Conservation (phyloP, 352 stramenopile species). For the Phytophthora ohioensis region DNA sequence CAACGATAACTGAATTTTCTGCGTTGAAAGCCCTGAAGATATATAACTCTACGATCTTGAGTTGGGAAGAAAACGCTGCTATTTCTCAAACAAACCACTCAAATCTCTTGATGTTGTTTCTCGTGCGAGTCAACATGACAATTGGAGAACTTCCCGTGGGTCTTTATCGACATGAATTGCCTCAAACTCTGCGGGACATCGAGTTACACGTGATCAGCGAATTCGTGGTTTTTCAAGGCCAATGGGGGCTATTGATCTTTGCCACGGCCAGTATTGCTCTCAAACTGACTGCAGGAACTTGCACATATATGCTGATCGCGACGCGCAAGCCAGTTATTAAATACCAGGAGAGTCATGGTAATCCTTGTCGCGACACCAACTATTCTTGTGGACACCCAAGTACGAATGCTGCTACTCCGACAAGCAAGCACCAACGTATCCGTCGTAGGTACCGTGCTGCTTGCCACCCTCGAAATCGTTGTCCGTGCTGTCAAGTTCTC, state of each 20-base stretch:
- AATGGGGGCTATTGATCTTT: constrained; percentile 23
- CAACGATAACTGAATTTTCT: constrained; percentile 37
- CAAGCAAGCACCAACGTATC: constrained; percentile 11
- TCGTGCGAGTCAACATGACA: constrained; percentile 27
- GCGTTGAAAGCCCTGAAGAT: constrained; percentile 46
- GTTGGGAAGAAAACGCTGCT: constrained; percentile 36
- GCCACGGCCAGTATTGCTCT: constrained; percentile 12
- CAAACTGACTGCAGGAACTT: constrained; percentile 34
- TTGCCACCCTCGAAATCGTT: constrained; percentile 40
- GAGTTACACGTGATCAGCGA: constrained; percentile 34
- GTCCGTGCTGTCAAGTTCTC: constrained; percentile 32
- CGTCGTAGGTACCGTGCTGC: constrained; percentile 31
- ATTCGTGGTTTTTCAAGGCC: constrained; percentile 2
- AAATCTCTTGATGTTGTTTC: constrained; percentile 36
- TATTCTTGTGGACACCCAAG: constrained; percentile 39
- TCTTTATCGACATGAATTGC: constrained; percentile 19
- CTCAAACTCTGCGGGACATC: constrained; percentile 31
- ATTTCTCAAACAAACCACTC: constrained; percentile 37
- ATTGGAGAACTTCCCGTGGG: constrained; percentile 2
- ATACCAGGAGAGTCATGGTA: constrained; percentile 24
- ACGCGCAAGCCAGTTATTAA: background rate
- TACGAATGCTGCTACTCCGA: constrained; percentile 36
- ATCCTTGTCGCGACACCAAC: constrained; percentile 28
- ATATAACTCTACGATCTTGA: constrained; percentile 55
- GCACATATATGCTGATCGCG: constrained; percentile 3